Evolutionary conservation across 2,329 filamentous ascomycete genomes (phyloP).

Genomic region (Corinectria fuckeliana): DNA sequence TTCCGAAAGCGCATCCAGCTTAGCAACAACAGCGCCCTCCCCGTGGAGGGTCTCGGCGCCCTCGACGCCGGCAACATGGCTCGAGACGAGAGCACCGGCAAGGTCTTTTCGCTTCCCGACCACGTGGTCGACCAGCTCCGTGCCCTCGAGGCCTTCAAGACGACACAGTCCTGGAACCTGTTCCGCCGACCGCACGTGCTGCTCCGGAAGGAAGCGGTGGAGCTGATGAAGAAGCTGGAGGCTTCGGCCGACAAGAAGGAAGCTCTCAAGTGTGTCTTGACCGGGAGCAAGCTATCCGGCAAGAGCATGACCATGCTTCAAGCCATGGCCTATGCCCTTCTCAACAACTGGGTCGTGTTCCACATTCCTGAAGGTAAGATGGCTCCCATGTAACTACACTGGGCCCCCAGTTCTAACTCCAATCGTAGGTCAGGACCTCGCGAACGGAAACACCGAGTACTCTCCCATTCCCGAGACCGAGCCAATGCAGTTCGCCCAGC

Average conservation of each 20-base stretch:
- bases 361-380: constrained; percentile 84
- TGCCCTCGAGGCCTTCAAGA: constrained; percentile 88
- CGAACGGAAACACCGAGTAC: constrained; percentile 83
- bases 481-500: constrained; percentile 75
- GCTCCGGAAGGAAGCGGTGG: constrained; percentile 78
- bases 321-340: constrained; percentile 78
- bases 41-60: constrained; percentile 71
- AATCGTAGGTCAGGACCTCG: constrained; percentile 72
- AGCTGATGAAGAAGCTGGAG: constrained; percentile 70
- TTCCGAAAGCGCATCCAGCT: constrained; percentile 88
- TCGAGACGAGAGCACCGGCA: constrained; percentile 63
- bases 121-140: constrained; percentile 79
- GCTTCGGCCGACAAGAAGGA: constrained; percentile 58
- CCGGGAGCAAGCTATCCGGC: constrained; percentile 76
- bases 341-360: constrained; percentile 88
- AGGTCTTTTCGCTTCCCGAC: constrained; percentile 73
- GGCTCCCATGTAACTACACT: neutral
- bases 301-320: constrained; percentile 90
- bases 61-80: constrained; percentile 63
- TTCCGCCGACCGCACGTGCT: constrained; percentile 84
- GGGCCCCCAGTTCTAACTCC: constrained; percentile 10
- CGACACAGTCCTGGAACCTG: constrained; percentile 84
- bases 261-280: constrained; percentile 70
- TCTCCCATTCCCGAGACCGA: constrained; percentile 66
- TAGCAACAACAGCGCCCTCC: constrained; percentile 91